phyloP scores from a whole-genome alignment of 176 grass and related monocot genomes.

The Raddia guianensis region DNA sequence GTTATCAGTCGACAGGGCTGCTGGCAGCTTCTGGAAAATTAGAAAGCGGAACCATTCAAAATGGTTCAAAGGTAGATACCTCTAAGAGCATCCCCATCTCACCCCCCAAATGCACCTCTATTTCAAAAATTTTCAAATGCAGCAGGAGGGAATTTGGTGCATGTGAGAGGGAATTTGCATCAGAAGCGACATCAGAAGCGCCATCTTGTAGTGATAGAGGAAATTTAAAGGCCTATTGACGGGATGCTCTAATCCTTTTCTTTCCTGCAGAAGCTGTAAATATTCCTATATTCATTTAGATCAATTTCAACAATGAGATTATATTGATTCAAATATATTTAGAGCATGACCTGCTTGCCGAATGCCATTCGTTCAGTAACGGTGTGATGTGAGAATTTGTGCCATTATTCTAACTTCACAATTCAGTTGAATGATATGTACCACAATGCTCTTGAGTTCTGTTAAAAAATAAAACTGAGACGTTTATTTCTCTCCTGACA shows the following conservation, averaged over 20 bases:
- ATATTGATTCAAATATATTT: conserved; percentile 25
- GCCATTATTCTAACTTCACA: conserved; percentile 1
- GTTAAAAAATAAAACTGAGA: neutral
- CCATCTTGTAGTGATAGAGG: no score
- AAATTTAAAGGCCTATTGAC: no score
- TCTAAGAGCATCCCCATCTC: no score
- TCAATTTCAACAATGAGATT: conserved; percentile 10
- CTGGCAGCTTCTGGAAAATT: no score
- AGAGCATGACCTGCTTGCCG: conserved; percentile 25
- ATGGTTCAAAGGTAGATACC: no score
- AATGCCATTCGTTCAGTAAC: conserved; percentile 20
- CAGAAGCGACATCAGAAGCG: no score
- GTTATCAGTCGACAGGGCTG: conserved; percentile 87
- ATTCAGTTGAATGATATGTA: conserved; percentile 12
- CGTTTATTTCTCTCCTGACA: conserved; percentile 33
- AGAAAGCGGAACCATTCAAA: no score
- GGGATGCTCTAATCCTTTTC: neutral
- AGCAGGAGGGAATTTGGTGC: no score
- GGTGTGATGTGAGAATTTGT: conserved; percentile 20
- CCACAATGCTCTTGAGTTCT: neutral
- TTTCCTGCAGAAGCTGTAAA: conserved; percentile 1
- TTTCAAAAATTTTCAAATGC: no score
- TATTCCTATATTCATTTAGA: conserved; percentile 9
- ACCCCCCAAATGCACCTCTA: no score
- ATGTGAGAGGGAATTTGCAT: no score